These are phyloP conservation scores for Lasiodiplodia sp. DNA, from an alignment of 2,329 filamentous ascomycete genomes.

Conservation along the genomic window DNA sequence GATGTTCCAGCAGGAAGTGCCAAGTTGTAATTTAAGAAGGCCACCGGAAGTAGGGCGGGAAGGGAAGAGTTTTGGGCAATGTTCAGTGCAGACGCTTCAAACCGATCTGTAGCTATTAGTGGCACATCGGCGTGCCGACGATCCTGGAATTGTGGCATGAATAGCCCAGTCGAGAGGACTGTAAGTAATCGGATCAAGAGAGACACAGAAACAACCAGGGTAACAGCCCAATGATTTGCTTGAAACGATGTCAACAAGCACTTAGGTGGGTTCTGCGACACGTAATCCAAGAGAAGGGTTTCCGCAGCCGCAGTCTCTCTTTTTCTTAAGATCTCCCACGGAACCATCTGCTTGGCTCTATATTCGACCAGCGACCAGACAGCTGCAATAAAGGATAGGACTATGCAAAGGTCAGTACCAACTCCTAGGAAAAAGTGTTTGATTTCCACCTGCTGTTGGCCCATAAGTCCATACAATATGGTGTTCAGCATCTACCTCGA, in stretches of 20 bases:
- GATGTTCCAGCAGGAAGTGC: too few species aligned
- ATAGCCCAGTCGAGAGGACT: neutral
- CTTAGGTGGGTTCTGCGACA: neutral
- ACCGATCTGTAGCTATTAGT: neutral
- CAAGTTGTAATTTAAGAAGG: too few species aligned
- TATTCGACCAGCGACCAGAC: neutral
- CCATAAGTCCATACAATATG: too few species aligned
- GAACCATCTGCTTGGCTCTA: neutral
- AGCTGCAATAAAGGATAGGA: neutral
- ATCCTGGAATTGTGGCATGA: neutral
- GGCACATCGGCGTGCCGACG: neutral
- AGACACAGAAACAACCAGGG: neutral
- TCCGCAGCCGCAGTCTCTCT: neutral
- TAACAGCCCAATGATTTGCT: neutral
- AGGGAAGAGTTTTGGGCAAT: neutral
- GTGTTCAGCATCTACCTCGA: too few species aligned
- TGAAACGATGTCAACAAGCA: neutral
- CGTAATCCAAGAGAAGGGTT: neutral
- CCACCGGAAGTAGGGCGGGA: too few species aligned
- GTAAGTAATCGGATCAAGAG: neutral
- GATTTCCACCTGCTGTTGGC: too few species aligned
- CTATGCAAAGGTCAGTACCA: too few species aligned
- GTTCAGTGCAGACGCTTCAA: neutral
- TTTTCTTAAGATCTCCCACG: neutral
- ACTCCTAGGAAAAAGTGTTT: too few species aligned